Evolutionary conservation across 1,284 basidiomycete genomes (phyloP).

Genomic region (Lentinula novae-zelandiae): DNA sequence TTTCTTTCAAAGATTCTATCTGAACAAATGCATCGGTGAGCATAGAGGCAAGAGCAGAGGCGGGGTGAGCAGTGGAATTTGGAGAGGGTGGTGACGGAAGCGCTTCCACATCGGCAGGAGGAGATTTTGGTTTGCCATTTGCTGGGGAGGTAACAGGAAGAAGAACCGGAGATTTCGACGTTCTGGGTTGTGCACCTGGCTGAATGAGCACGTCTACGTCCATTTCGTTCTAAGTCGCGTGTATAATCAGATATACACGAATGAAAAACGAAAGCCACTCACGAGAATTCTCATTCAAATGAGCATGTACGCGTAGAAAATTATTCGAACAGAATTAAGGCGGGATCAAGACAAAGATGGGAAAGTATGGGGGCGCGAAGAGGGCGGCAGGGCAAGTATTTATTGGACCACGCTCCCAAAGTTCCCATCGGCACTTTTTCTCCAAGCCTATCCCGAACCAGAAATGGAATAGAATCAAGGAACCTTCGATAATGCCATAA

Average conservation of each 20-base stretch:
- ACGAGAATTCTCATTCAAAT: neutral
- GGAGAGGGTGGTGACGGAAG: neutral
- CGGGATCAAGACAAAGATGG: constrained; percentile 2
- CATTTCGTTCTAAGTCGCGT: constrained; percentile 1
- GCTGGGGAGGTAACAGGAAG: neutral
- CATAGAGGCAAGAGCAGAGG: constrained; percentile 12
- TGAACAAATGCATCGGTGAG: constrained; percentile 11
- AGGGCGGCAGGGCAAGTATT: constrained; percentile 3
- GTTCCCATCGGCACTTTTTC: constrained; percentile 8
- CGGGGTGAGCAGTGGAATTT: neutral
- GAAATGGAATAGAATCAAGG: constrained; percentile 5
- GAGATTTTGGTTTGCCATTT: neutral
- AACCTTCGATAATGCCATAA: constrained; percentile 6
- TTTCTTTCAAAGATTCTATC: constrained; percentile 10
- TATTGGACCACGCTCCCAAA: constrained; percentile 3
- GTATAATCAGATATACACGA: neutral
- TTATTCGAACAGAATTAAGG: neutral
- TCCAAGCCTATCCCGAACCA: constrained; percentile 2
- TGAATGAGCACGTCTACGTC: neutral
- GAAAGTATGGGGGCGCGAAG: constrained; percentile 1
- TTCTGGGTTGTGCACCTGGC: neutral
- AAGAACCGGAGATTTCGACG: neutral
- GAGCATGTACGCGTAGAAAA: neutral
- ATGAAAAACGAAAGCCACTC: neutral
- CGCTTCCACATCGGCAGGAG: neutral